Conservation (phyloP, 139 green algal species). For the Micractinium sp. region DNA sequence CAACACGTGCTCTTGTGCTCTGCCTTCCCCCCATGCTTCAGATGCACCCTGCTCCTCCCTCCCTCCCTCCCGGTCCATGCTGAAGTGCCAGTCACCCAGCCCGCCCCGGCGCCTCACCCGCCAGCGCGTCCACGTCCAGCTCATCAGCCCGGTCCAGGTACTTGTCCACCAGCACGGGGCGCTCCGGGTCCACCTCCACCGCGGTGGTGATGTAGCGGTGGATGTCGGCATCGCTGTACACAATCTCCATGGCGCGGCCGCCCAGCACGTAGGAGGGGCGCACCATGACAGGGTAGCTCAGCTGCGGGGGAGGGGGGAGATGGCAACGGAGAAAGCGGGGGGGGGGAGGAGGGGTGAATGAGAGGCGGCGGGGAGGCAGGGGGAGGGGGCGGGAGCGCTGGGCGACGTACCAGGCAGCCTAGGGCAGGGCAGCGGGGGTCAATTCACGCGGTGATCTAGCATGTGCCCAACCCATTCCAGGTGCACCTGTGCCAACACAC, state of each 20-base stretch:
- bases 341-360: neutral
- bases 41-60: neutral
- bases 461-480: too few species aligned
- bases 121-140: constrained; percentile 97
- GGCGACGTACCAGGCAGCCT: too few species aligned
- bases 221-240: constrained; percentile 90
- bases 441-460: too few species aligned
- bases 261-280: constrained; percentile 97
- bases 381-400: neutral
- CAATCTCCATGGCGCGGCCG: constrained; percentile 98
- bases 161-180: constrained; percentile 98
- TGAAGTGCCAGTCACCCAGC: too few species aligned
- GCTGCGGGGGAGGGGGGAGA: neutral
- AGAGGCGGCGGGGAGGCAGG: too few species aligned
- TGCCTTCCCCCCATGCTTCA: neutral
- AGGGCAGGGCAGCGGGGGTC: neutral
- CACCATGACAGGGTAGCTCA: constrained; percentile 99
- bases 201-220: constrained; percentile 74
- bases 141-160: constrained; percentile 92
- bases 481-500: too few species aligned
- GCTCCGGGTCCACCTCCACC: constrained; percentile 90
- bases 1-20: too few species aligned
- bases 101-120: constrained; percentile 29
- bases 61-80: neutral
- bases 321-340: neutral